phyloP scores from a whole-genome alignment of 148 eudicot genomes.

The Chenopodium berlandieri region DNA sequence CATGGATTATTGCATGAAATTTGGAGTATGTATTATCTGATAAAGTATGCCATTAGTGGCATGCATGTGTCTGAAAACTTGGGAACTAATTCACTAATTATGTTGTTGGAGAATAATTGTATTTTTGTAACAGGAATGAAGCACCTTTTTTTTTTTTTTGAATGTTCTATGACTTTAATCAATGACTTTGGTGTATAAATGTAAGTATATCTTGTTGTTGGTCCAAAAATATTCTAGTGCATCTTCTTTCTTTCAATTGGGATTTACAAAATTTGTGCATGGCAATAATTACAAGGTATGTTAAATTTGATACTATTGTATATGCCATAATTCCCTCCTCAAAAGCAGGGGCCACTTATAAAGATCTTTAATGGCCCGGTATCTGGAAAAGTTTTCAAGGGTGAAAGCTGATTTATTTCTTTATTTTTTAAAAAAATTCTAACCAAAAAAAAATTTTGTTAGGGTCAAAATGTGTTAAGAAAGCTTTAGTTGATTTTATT shows the following conservation, averaged over 20 bases:
- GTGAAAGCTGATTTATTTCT: slow-evolving; percentile 30
- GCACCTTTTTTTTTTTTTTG: slow-evolving; percentile 14
- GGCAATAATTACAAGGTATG: slow-evolving; percentile 26
- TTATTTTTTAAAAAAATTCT: background rate
- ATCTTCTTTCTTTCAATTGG: slow-evolving; percentile 19
- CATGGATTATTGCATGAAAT: slow-evolving; percentile 1
- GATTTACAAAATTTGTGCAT: slow-evolving; percentile 30
- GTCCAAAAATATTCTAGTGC: slow-evolving; percentile 25
- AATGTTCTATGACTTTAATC: slow-evolving; percentile 29
- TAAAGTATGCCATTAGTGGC: background rate
- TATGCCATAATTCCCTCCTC: slow-evolving; percentile 35
- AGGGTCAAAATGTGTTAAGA: slow-evolving; percentile 2
- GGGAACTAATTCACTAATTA: slow-evolving; percentile 26
- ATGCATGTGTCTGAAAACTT: slow-evolving; percentile 22
- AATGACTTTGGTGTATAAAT: slow-evolving; percentile 8
- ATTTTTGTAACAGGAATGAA: slow-evolving; percentile 16
- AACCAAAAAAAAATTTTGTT: background rate
- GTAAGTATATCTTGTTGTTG: slow-evolving; percentile 12
- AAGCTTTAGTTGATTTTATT: slow-evolving; percentile 5
- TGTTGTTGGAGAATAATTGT: slow-evolving; percentile 17
- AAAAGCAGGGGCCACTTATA: slow-evolving; percentile 27
- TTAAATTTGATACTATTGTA: slow-evolving; percentile 18
- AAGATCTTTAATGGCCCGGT: slow-evolving; percentile 31
- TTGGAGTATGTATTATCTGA: background rate
- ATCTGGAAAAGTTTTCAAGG: slow-evolving; percentile 21